Percentiles rank a stretch among this genome's conserved stretches.
These are phyloP conservation scores for Pseudogymnoascus sp. DNA, from an alignment of 2,329 filamentous ascomycete genomes.

Conservation along the genomic window DNA sequence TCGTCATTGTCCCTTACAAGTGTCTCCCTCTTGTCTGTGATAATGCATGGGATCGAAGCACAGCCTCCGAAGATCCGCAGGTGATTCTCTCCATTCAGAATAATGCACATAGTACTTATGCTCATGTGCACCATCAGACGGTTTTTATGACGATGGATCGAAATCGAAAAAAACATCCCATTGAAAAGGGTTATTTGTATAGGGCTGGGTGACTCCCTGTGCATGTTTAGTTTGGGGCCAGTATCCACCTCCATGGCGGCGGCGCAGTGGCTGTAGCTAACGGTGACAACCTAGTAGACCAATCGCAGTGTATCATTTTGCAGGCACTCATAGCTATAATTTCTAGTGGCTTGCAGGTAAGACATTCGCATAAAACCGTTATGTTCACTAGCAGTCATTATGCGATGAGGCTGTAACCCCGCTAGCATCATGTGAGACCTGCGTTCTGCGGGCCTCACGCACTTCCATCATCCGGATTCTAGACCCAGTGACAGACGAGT, in stretches of 20 bases:
- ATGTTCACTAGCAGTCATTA: neutral
- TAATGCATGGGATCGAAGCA: neutral
- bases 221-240: neutral
- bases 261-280: neutral
- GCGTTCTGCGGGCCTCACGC: neutral
- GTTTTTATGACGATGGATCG: neutral
- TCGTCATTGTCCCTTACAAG: neutral
- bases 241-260: neutral
- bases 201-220: neutral
- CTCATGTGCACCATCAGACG: constrained; percentile 8
- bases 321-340: neutral
- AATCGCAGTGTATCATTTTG: neutral
- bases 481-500: constrained; percentile 4
- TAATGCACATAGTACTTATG: neutral
- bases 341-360: neutral
- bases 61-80: constrained; percentile 5
- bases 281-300: neutral
- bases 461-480: neutral
- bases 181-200: neutral
- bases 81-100: neutral
- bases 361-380: constrained; percentile 6
- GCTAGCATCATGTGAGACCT: constrained; percentile 6
- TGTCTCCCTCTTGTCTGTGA: neutral
- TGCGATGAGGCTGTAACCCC: neutral
- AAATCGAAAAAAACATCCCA: neutral